Evolutionary conservation across 2,329 filamentous ascomycete species (phyloP).

Genomic region (Fusarium devonianum): DNA sequence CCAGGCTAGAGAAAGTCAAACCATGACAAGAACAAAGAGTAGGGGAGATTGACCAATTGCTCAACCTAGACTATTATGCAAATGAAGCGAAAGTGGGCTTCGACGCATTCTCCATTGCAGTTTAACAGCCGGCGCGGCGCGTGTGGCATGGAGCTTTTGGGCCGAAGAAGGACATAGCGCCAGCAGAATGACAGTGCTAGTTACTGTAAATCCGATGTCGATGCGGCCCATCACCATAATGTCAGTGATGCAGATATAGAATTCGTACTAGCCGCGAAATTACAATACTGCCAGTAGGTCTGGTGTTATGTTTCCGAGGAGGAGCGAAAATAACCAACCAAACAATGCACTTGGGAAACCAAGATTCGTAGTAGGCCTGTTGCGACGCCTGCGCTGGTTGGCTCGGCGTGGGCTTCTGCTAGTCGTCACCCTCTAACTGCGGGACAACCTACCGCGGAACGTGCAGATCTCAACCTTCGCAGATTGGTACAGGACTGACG

Average conservation of each 20-base stretch:
- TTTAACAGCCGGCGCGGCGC: slow-evolving; percentile 21
- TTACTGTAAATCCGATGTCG: slow-evolving; percentile 7
- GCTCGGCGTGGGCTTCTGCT: too few relatives aligned
- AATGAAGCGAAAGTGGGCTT: slow-evolving; percentile 33
- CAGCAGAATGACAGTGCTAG: slow-evolving; percentile 23
- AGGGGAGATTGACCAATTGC: slow-evolving; percentile 38
- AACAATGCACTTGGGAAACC: too few relatives aligned
- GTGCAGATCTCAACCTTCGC: slow-evolving; percentile 19
- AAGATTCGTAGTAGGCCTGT: too few relatives aligned
- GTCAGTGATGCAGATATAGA: slow-evolving; percentile 15
- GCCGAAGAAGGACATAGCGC: slow-evolving; percentile 28
- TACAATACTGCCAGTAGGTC: too few relatives aligned
- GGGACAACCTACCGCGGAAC: slow-evolving; percentile 20
- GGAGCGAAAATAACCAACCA: too few relatives aligned
- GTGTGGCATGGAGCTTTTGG: slow-evolving; percentile 35
- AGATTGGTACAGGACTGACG: slow-evolving; percentile 11
- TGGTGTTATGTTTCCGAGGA: too few relatives aligned
- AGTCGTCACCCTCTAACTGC: too few relatives aligned
- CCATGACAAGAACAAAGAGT: slow-evolving; percentile 11
- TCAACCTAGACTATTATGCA: too few relatives aligned
- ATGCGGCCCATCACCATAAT: slow-evolving; percentile 19
- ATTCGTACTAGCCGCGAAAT: too few relatives aligned
- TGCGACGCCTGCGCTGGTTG: too few relatives aligned
- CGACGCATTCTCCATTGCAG: slow-evolving; percentile 25
- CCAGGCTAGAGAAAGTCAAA: slow-evolving; percentile 22